phyloP scores from a whole-genome alignment of 2,329 filamentous ascomycete species.

The Calonectria montana region DNA sequence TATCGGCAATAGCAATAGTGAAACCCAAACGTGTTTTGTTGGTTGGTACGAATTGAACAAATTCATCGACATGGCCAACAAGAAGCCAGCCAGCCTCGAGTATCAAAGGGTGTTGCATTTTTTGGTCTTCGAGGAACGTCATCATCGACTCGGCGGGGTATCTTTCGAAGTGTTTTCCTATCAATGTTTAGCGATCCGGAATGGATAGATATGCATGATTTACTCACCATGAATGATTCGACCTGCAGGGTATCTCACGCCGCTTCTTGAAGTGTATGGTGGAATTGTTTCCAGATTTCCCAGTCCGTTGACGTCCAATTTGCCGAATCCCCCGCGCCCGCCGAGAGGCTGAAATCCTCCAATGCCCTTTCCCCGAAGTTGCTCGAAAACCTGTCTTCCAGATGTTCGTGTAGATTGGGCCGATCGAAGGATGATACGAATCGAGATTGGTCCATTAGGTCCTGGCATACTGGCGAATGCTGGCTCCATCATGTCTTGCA shows the following conservation, averaged over 20 bases:
- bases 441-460: constrained; percentile 44
- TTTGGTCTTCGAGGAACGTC: constrained; percentile 40
- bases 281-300: constrained; percentile 55
- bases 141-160: neutral
- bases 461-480: constrained; percentile 53
- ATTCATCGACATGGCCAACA: constrained; percentile 44
- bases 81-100: constrained; percentile 44
- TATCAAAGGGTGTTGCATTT: constrained; percentile 47
- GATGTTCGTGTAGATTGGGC: constrained; percentile 41
- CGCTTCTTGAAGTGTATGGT: constrained; percentile 41
- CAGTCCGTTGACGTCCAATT: constrained; percentile 33
- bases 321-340: neutral
- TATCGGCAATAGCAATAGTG: constrained; percentile 39
- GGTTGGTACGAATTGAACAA: constrained; percentile 44
- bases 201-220: neutral
- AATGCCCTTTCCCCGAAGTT: constrained; percentile 43
- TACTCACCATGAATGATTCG: constrained; percentile 34
- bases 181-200: neutral
- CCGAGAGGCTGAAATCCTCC: constrained; percentile 46
- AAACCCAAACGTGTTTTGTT: constrained; percentile 39
- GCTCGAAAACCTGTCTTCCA: constrained; percentile 48
- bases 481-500: constrained; percentile 53
- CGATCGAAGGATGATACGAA: constrained; percentile 49
- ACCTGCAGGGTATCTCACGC: constrained; percentile 35
- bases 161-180: neutral